Evolutionary conservation across 305 asterid genomes (phyloP).

Genomic region (Fraxinus nigra): DNA sequence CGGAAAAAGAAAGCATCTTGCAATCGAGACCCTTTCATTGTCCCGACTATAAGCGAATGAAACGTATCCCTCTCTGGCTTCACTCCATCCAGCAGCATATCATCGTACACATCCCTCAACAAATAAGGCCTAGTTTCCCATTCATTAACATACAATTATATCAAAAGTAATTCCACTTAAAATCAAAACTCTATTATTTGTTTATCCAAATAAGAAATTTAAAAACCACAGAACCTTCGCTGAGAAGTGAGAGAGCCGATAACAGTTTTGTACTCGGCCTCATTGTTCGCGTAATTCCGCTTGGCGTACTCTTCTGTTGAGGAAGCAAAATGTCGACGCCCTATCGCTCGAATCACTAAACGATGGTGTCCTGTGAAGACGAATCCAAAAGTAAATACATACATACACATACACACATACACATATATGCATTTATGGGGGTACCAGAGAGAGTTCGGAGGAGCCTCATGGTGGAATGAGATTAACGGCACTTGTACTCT

Average conservation of each 20-base stretch:
- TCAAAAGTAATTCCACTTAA: slow-evolving; percentile 7
- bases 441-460: slow-evolving; percentile 57
- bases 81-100: slow-evolving; percentile 96
- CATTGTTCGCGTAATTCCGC: slow-evolving; percentile 82
- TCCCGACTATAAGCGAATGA: slow-evolving; percentile 79
- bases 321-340: slow-evolving; percentile 61
- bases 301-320: slow-evolving; percentile 59
- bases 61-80: slow-evolving; percentile 94
- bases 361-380: slow-evolving; percentile 44
- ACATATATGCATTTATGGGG: background rate
- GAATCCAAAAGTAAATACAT: background rate
- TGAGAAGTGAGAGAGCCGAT: slow-evolving; percentile 63
- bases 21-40: slow-evolving; percentile 84
- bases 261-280: slow-evolving; percentile 72
- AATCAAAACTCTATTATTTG: background rate
- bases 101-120: slow-evolving; percentile 93
- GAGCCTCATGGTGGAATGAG: slow-evolving; percentile 43
- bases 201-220: background rate
- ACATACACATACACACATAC: background rate
- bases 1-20: slow-evolving; percentile 87
- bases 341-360: slow-evolving; percentile 45
- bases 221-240: slow-evolving; percentile 45
- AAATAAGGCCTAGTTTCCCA: slow-evolving; percentile 50
- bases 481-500: slow-evolving; percentile 4
- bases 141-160: slow-evolving; percentile 9